Base-by-base conservation (phyloP, 2,329 filamentous ascomycete genomes). In the Penicillium sp. region DNA sequence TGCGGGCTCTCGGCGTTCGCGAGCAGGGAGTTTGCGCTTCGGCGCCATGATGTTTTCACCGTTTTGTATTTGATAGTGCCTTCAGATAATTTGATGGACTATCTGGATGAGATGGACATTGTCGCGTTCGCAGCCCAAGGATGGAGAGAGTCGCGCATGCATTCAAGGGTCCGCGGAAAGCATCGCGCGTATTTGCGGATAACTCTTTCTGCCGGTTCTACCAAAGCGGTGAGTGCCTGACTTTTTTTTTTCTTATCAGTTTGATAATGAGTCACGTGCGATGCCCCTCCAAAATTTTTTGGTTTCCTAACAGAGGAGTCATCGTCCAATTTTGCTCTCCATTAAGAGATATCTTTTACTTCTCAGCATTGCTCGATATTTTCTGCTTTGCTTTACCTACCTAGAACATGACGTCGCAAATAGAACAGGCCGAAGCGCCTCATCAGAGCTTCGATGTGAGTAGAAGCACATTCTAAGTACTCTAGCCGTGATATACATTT, bases 1-100 rank as follows among this genome's bases (percentile, higher is more conserved):
- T 45, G 73, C 69, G 35, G 74, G 68, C 64, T 77, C 74, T 58
- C 75, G 71, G 56, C 76, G 73, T 43, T 74, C 73, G 58, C 75
- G 73, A 35, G 75, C 62, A 8, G 75, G 71, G 14, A 74, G 66
- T 55, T 69, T 73, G 57, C 76, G 73, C 66, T 77, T 78, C 61
- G 76, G 72, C 11, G 70, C 73, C 70, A 76, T 76, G 20, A 47
- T 23, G 38, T 12, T 45, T 21, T 48, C 21, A 20, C 20, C 45
- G 42, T 40, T 42, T 5, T 16, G 28, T 21, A 43, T 43, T 43
- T 42, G 18, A 7, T 42, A 5, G 21, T 28, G 28, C 30, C 5
- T 21, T 30, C 26, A 21, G 30, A 21, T 35, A 28, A n/a, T 23
- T 47, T 30, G 5, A n/a, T 30, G 14, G 24, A 47, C 24, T 14